phyloP scores from a whole-genome alignment of 257 asterid species.

The Craterostigma plantagineum region DNA sequence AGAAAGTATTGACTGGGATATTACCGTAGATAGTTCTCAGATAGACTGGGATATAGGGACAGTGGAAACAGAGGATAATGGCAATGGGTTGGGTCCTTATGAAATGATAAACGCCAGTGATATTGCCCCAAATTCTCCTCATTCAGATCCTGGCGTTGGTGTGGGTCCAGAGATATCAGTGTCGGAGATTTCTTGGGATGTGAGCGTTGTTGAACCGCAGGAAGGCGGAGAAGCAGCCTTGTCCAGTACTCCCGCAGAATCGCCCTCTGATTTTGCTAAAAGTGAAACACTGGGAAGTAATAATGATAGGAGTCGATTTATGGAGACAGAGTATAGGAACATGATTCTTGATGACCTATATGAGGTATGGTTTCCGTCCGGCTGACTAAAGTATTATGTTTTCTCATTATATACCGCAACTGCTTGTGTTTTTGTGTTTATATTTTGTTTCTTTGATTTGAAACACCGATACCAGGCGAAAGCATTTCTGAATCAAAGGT shows the following conservation, averaged over 20 bases:
- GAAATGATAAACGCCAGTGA: constrained; percentile 87
- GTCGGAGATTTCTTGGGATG: constrained; percentile 70
- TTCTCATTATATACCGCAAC: background rate
- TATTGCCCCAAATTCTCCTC: constrained; percentile 31
- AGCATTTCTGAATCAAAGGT: constrained; percentile 78
- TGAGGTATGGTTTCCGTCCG: constrained; percentile 47
- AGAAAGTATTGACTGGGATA: constrained; percentile 77
- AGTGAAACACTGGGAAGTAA: constrained; percentile 19
- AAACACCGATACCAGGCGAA: constrained; percentile 35
- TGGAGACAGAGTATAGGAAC: constrained; percentile 90
- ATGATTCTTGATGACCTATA: constrained; percentile 87
- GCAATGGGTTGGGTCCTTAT: constrained; percentile 82
- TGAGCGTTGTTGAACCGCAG: constrained; percentile 45
- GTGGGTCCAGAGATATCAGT: constrained; percentile 24
- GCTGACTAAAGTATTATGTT: background rate
- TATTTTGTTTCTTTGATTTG: constrained; percentile 9
- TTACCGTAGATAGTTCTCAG: constrained; percentile 61
- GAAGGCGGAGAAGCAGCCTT: constrained; percentile 25
- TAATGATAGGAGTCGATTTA: constrained; percentile 59
- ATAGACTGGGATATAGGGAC: constrained; percentile 87
- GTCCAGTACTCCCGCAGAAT: constrained; percentile 14
- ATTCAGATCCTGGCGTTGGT: constrained; percentile 17
- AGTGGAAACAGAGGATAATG: constrained; percentile 61
- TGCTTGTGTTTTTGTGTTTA: constrained; percentile 1
- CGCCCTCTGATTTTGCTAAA: constrained; percentile 14